These are phyloP conservation scores for Lachnellula occidentalis DNA, from an alignment of 2,329 filamentous ascomycete genomes.

Conservation along the genomic window DNA sequence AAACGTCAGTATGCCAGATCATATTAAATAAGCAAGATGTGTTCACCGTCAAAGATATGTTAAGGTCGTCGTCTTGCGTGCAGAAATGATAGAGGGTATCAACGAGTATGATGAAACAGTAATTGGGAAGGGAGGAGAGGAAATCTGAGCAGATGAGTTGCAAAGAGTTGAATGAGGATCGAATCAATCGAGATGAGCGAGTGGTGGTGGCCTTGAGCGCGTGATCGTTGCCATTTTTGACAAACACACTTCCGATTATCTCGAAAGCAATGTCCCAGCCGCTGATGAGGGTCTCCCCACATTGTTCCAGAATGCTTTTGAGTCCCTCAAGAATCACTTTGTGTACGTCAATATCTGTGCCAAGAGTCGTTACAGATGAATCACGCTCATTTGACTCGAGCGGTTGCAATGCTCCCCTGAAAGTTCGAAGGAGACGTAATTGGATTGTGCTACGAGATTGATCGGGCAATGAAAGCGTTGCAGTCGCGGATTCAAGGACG, in stretches of 20 bases:
- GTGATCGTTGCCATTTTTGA: conserved; percentile 33
- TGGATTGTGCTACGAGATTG: conserved; percentile 58
- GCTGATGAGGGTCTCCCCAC: conserved; percentile 73
- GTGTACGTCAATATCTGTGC: conserved; percentile 73
- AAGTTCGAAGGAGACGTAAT: conserved; percentile 62
- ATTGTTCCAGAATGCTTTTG: conserved; percentile 78
- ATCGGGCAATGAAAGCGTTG: conserved; percentile 47
- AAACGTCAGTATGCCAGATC: conserved; percentile 12
- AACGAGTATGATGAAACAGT: conserved; percentile 71
- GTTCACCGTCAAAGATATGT: conserved; percentile 83
- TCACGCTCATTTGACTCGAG: conserved; percentile 51
- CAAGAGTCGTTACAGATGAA: conserved; percentile 50
- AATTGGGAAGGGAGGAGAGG: conserved; percentile 63
- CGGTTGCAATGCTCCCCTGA: conserved; percentile 55
- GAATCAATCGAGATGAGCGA: conserved; percentile 68
- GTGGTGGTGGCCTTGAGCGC: conserved; percentile 34
- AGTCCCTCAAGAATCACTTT: conserved; percentile 73
- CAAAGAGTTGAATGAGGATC: conserved; percentile 81
- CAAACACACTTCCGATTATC: conserved; percentile 77
- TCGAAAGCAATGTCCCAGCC: conserved; percentile 86
- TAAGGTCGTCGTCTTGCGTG: conserved; percentile 84
- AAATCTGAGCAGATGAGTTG: conserved; percentile 96
- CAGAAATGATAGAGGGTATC: conserved; percentile 88
- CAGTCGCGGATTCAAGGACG: conserved; percentile 51
- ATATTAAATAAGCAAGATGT: not conserved